Base-by-base conservation (phyloP, 2,329 filamentous ascomycete species). In the Ophiostoma novo-ulmi region DNA sequence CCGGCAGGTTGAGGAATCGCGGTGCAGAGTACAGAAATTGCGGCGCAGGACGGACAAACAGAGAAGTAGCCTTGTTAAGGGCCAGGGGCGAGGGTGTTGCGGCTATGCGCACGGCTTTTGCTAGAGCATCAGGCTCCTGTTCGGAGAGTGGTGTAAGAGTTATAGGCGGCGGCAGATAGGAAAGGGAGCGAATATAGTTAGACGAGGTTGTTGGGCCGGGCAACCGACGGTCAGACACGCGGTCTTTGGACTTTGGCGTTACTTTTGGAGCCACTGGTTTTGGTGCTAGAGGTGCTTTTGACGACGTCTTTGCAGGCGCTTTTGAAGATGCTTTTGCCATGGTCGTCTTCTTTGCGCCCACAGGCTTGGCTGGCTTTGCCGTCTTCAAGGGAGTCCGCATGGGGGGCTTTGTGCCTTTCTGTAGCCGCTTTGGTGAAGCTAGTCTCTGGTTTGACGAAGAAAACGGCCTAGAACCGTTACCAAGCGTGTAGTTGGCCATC, bases 1-100 rank as follows among this genome's bases (percentile, higher is more conserved):
- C 76, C 39, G 80, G 81, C 72, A 88, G 80, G 75, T 85, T 76
- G 69, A 82, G 80, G 73, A 86, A 82, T 64, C 77, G 75, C 52
- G 80, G 80, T 22, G 83, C 83, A 20, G 83, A 83, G 79, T 85
- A 86, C 73, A 87, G 80, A 73, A 85, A 83, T 13, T 69, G 65
- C 0, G 75, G 66, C 67, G 61, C 68, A 13, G 55, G 72, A 35
- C 55, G 71, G 68, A 75, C 73, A 71, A 80, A 79, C 63, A 80
- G 70, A 4, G 71, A 44, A 5, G 75, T 75, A 7, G 77, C 73
- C 11, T 71, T 69, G 13, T 71, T 61, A 35, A 80, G 76, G 61
- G 74, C 70, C 36, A 61, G 5, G 3, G 38, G 2, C 0, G 72
- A 35, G 0, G 76, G 76, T 0, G 72, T 35, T 0, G 74, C 72